Evolutionary conservation across 495 filamentous ascomycete genomes (phyloP).

Genomic region (Neurospora sp.): DNA sequence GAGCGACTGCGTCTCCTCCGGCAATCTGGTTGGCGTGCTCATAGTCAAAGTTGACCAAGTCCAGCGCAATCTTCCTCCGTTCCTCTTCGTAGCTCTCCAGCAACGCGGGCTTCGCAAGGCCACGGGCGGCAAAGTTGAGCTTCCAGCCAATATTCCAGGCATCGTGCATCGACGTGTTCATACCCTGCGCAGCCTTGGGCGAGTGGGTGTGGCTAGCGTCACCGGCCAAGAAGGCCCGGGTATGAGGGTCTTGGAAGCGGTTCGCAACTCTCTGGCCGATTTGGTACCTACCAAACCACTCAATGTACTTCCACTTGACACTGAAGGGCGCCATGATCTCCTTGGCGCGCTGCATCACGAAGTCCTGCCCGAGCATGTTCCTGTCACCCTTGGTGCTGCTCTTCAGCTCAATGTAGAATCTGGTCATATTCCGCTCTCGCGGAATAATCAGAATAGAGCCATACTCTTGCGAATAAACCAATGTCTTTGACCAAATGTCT

Average conservation of each 20-base stretch:
- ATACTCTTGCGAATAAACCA: constrained; percentile 46
- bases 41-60: constrained; percentile 60
- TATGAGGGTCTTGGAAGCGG: constrained; percentile 44
- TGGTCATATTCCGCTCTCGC: constrained; percentile 55
- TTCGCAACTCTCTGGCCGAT: constrained; percentile 57
- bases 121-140: constrained; percentile 50
- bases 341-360: constrained; percentile 53
- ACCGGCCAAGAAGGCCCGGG: constrained; percentile 58
- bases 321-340: constrained; percentile 54
- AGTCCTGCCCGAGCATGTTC: constrained; percentile 43
- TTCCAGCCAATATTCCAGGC: constrained; percentile 73
- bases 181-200: constrained; percentile 69
- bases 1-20: constrained; percentile 43
- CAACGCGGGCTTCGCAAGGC: constrained; percentile 40
- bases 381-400: constrained; percentile 39
- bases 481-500: constrained; percentile 60
- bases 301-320: constrained; percentile 50
- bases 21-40: constrained; percentile 50
- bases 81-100: constrained; percentile 58
- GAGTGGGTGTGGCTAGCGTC: constrained; percentile 70
- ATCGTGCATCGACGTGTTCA: constrained; percentile 72
- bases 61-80: constrained; percentile 49
- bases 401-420: constrained; percentile 59
- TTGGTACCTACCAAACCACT: constrained; percentile 53
- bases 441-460: constrained; percentile 62